Base-by-base conservation (phyloP, 192 early-diverging fungal species). In the Spizellomyces punctatus region DNA sequence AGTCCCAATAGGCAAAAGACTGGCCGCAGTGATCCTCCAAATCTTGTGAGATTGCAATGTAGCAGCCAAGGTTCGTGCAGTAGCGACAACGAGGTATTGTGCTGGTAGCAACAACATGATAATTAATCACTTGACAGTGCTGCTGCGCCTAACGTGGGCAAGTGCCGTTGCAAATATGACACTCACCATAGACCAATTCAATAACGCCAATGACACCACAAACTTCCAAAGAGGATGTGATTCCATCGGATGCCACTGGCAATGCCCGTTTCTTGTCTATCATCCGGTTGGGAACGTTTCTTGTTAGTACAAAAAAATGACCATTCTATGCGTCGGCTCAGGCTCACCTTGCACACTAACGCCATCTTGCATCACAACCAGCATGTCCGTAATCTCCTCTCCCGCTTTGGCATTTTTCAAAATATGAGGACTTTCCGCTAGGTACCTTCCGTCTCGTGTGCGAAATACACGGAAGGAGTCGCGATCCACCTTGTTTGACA, bases 41-140 rank as follows among this genome's bases (percentile, higher is more conserved):
- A 84, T 67, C 63, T 87, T 87, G 72, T 84, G 83, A 6, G 78
- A 19, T 64, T 87, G 85, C 41, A 87, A 55, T 16, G 85, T 83
- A 10, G 73, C 82, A 6, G 81, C 81, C 8, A 87, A 75, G 14
- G 62, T 68, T 21, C 81, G 72, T 6, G 76, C 64, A 7, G 82
- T 85, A 36, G 72, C 80, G 21, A 83, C 76, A 55, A 87, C 71
- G 4, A 87, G 65, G 63, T 83, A 83, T 56, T 75, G 78, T 16
- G 68, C 83, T 85, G 64, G 8, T 16, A 52, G 3, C 6, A 21
- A 49, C 10, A 60, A 6, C 8, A 16, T 27, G 3, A 36, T 7
- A 7, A 0, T 49, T 46, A 21, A 36, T 67, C 19, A 48, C 16
- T 9, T 52, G 10, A 0, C 36, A 64, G 12, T 17, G 12, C 59